A percentile compares a stretch with the other conserved stretches of the same genome.
Evolutionary conservation across 257 asterid species (phyloP).

Genomic region (Coffea eugenioides): DNA sequence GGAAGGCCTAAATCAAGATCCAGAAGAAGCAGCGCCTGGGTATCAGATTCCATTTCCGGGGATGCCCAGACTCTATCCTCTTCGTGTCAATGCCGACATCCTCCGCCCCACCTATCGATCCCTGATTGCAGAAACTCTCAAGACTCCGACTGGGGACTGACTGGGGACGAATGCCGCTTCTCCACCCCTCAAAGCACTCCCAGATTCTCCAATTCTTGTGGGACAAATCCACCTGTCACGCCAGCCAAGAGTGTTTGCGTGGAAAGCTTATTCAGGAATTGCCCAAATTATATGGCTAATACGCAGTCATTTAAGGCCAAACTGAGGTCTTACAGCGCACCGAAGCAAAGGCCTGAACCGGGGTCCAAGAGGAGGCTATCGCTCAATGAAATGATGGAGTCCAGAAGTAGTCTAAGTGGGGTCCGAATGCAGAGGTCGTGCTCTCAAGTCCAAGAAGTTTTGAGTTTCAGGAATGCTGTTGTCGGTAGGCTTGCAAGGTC

Average conservation of each 20-base stretch:
- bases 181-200: slow-evolving; percentile 76
- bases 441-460: slow-evolving; percentile 53
- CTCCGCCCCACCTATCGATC: slow-evolving; percentile 25
- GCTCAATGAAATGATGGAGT: slow-evolving; percentile 54
- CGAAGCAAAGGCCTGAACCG: slow-evolving; percentile 65
- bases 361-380: slow-evolving; percentile 47
- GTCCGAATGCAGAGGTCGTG: slow-evolving; percentile 67
- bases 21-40: slow-evolving; percentile 40
- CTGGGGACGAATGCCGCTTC: slow-evolving; percentile 39
- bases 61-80: slow-evolving; percentile 31
- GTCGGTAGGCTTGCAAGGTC: slow-evolving; percentile 51
- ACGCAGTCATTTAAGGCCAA: slow-evolving; percentile 79
- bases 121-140: slow-evolving; percentile 29
- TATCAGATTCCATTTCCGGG: slow-evolving; percentile 21
- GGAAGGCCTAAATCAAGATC: slow-evolving; percentile 60
- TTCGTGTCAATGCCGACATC: slow-evolving; percentile 24
- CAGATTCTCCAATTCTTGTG: slow-evolving; percentile 36
- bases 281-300: slow-evolving; percentile 77
- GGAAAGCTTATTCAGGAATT: slow-evolving; percentile 33
- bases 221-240: slow-evolving; percentile 29
- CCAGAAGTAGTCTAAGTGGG: slow-evolving; percentile 64
- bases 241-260: slow-evolving; percentile 50
- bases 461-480: slow-evolving; percentile 61
- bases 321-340: slow-evolving; percentile 75
- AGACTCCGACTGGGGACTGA: slow-evolving; percentile 33